These are phyloP conservation scores for Nicotiana undulata DNA, from an alignment of 257 asterid species.

Conservation along the genomic window DNA sequence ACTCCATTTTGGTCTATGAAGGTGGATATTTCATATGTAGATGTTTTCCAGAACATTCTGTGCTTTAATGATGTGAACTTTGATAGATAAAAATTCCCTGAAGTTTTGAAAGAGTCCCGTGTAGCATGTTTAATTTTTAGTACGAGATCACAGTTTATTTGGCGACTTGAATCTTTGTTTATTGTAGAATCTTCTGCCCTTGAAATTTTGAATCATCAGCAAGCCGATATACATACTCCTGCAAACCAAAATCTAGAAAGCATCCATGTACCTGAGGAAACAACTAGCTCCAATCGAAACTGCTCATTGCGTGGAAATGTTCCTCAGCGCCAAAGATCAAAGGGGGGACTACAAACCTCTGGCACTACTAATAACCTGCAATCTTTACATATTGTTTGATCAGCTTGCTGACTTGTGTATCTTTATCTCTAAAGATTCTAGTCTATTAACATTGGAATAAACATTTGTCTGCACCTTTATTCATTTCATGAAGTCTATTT, in stretches of 20 bases:
- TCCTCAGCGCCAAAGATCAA: neutral
- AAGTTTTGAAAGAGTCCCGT: neutral
- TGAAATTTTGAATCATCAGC: conserved; percentile 1
- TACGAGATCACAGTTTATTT: neutral
- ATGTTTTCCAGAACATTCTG: neutral
- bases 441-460: no score
- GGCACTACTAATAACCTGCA: neutral
- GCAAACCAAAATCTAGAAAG: neutral
- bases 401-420: no score
- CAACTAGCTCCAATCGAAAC: neutral
- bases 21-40: neutral
- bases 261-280: neutral
- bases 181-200: neutral
- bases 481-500: no score
- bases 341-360: neutral
- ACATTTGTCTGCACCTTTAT: no score
- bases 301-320: neutral
- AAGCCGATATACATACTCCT: neutral
- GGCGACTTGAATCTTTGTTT: neutral
- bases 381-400: no score
- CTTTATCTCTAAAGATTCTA: no score
- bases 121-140: neutral
- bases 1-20: neutral
- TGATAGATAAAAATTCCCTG: neutral
- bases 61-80: neutral